Conservation (phyloP, 495 filamentous ascomycete species). For the Neurospora sp. region DNA sequence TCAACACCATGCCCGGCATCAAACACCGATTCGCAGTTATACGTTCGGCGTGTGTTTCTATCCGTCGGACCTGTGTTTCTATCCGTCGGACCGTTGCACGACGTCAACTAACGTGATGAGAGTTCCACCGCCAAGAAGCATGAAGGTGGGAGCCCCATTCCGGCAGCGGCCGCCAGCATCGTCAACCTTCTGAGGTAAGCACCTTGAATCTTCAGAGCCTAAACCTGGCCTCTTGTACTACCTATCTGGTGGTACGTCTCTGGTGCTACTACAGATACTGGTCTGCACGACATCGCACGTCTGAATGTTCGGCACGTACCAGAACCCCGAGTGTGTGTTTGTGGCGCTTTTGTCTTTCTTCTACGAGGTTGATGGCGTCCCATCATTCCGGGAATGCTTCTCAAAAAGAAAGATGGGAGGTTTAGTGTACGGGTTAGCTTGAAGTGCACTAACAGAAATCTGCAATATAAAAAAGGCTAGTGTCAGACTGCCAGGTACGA, state of each 20-base stretch:
- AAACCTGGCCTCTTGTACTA: not conserved
- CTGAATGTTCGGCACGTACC: not conserved
- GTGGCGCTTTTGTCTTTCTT: not conserved
- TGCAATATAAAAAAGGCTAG: not conserved
- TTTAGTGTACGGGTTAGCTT: not conserved
- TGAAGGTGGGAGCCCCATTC: not conserved
- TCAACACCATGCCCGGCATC: not conserved
- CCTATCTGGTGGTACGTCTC: not conserved
- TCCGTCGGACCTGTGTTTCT: not conserved
- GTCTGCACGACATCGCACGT: not conserved
- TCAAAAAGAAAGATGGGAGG: not conserved
- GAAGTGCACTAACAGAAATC: not conserved
- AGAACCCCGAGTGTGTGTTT: not conserved
- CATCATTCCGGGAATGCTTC: not conserved
- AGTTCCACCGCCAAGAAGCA: not conserved
- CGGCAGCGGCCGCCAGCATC: not conserved
- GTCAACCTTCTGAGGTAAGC: not conserved
- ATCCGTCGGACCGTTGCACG: not conserved
- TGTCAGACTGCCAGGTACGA: not conserved
- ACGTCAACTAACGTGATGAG: not conserved
- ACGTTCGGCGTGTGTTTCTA: not conserved
- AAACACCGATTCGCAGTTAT: not conserved
- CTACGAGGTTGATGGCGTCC: not conserved
- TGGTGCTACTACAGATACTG: not conserved
- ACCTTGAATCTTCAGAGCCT: not conserved